phyloP scores from a whole-genome alignment of 2,329 filamentous ascomycete genomes.

The Fusarium annulatum region DNA sequence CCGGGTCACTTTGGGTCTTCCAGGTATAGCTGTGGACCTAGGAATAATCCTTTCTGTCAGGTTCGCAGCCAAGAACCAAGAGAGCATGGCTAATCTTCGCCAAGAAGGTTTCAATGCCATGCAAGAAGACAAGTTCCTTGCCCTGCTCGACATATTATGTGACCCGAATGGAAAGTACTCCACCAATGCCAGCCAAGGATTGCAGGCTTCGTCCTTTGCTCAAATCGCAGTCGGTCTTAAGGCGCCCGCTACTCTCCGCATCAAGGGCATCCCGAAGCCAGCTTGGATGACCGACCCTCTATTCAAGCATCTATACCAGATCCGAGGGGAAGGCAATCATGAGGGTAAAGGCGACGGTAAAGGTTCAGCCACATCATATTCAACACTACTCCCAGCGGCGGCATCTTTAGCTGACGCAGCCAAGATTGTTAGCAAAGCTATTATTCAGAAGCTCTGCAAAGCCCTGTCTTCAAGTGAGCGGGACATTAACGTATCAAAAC shows the following conservation, averaged over 20 bases:
- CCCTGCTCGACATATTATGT: conserved; percentile 1
- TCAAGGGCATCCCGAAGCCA: not conserved
- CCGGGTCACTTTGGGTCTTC: not conserved
- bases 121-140: conserved; percentile 5
- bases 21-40: conserved; percentile 61
- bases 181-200: not conserved
- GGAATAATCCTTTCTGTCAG: conserved; percentile 63
- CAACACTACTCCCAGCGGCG: not conserved
- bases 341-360: not conserved
- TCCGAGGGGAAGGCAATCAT: not conserved
- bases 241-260: not conserved
- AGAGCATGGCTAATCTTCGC: not conserved
- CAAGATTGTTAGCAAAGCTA: not conserved
- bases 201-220: not conserved
- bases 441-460: not conserved
- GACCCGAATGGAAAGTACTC: not conserved
- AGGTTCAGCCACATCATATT: not conserved
- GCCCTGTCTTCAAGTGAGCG: conserved; percentile 42
- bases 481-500: conserved; percentile 36
- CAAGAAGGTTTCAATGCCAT: conserved; percentile 2
- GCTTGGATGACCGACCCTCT: conserved; percentile 2
- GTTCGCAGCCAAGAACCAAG: conserved; percentile 60
- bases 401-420: not conserved
- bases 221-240: conserved; percentile 5
- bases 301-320: not conserved